These are phyloP conservation scores for Cyclostephanos invisitatus DNA, from an alignment of 108 stramenopile species.

Conservation along the genomic window DNA sequence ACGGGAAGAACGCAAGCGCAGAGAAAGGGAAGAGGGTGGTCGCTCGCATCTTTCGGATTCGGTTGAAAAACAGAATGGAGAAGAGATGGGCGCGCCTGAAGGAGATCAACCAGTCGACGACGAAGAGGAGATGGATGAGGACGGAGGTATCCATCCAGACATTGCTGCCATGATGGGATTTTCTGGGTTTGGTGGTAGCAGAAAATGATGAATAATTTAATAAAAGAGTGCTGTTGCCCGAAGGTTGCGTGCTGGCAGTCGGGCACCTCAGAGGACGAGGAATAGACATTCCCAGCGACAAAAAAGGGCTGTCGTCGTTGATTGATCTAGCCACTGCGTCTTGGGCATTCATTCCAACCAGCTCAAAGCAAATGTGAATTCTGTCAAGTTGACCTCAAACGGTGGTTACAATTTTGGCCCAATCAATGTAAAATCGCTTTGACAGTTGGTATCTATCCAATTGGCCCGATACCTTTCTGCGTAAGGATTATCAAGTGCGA, in stretches of 20 bases:
- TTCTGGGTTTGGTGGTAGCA: conserved; percentile 77
- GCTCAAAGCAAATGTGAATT: neutral
- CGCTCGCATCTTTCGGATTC: neutral
- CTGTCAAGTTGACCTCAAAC: neutral
- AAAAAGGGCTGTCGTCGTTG: too few species aligned
- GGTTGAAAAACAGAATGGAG: conserved; percentile 5
- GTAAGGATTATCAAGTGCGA: too few species aligned
- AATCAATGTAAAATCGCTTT: neutral
- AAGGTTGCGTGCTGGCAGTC: neutral
- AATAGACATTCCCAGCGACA: neutral
- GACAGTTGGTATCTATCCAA: too few species aligned
- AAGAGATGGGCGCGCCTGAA: conserved; percentile 66
- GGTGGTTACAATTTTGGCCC: neutral
- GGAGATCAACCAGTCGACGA: conserved; percentile 45
- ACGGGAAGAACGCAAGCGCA: conserved; percentile 70
- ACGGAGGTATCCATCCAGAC: conserved; percentile 71
- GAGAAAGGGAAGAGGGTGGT: conserved; percentile 39
- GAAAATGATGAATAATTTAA: conserved; percentile 5
- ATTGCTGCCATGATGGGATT: conserved; percentile 96
- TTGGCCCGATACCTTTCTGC: too few species aligned
- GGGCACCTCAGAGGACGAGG: neutral
- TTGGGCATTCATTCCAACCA: neutral
- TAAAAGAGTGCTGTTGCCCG: neutral
- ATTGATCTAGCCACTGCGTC: too few species aligned
- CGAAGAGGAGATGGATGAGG: conserved; percentile 71